phyloP scores from a whole-genome alignment of 2,329 filamentous ascomycete species.

The Alternaria alternata region DNA sequence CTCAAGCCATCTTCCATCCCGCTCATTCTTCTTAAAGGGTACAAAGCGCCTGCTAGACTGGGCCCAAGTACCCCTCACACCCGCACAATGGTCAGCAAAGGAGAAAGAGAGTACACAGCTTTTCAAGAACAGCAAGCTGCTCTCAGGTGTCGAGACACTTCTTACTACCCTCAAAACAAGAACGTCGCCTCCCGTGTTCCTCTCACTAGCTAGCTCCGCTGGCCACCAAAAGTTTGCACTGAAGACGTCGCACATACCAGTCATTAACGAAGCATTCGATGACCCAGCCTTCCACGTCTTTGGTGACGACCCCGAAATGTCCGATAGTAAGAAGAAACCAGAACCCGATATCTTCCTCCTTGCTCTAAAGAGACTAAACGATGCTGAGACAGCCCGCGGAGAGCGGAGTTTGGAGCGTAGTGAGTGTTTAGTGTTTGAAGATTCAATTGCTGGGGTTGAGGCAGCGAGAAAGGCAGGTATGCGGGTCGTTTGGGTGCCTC shows the following conservation, averaged over 20 bases:
- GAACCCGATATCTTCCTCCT: conserved; percentile 14
- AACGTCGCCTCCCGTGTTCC: conserved; percentile 2
- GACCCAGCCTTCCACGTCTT: conserved; percentile 8
- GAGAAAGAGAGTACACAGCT: conserved; percentile 17
- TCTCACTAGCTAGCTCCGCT: conserved; percentile 12
- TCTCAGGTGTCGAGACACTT: conserved; percentile 4
- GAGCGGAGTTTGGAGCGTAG: not conserved
- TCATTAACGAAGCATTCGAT: not conserved
- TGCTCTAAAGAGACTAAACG: conserved; percentile 6
- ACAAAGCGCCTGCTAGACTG: conserved; percentile 30
- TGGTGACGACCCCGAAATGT: conserved; percentile 13
- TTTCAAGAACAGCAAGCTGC: conserved; percentile 18
- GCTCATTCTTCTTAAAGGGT: conserved; percentile 16
- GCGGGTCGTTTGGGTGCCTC: conserved; percentile 11
- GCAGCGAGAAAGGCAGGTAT: conserved; percentile 5
- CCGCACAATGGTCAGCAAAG: conserved; percentile 24
- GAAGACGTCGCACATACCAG: conserved; percentile 6
- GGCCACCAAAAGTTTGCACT: conserved; percentile 7
- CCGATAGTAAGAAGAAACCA: conserved; percentile 13
- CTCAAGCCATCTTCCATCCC: not conserved
- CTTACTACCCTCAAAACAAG: not conserved
- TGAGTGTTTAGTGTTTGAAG: conserved; percentile 16
- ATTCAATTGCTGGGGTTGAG: conserved; percentile 13
- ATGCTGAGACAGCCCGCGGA: not conserved
- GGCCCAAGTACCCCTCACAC: conserved; percentile 28